Evolutionary conservation across 768 basidiomycete species (phyloP).

Genomic region (Amanita pseudoporphyria): DNA sequence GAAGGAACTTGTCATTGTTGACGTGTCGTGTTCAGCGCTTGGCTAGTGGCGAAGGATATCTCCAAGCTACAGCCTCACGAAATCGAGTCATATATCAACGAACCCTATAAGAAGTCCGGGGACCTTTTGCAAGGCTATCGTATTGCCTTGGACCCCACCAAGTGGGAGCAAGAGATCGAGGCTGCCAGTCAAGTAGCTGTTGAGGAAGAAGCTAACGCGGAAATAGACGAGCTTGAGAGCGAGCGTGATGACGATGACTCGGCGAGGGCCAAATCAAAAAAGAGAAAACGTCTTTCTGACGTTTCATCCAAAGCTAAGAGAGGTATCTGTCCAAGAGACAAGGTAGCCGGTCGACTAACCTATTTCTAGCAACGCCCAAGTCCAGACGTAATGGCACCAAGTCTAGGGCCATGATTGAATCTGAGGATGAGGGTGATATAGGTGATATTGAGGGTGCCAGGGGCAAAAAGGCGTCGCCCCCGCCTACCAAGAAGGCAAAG

Average conservation of each 20-base stretch:
- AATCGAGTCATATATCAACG: constrained; percentile 76
- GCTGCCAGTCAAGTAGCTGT: constrained; percentile 24
- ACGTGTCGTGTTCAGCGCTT: constrained; percentile 45
- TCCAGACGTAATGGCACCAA: constrained; percentile 29
- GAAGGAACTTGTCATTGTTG: not conserved
- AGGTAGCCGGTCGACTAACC: constrained; percentile 24
- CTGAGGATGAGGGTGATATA: constrained; percentile 53
- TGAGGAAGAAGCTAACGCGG: constrained; percentile 44
- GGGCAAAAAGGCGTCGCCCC: constrained; percentile 42
- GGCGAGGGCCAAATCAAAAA: constrained; percentile 22
- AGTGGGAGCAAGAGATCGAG: constrained; percentile 37
- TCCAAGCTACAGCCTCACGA: constrained; percentile 67
- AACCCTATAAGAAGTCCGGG: constrained; percentile 65
- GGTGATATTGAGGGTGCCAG: constrained; percentile 42
- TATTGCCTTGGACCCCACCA: constrained; percentile 52
- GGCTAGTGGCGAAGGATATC: constrained; percentile 78
- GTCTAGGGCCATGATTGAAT: constrained; percentile 50
- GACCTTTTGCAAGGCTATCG: constrained; percentile 73
- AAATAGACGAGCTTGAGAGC: constrained; percentile 56
- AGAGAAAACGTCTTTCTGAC: constrained; percentile 58
- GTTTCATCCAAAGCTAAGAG: constrained; percentile 28
- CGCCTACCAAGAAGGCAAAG: constrained; percentile 56
- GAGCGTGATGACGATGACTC: constrained; percentile 44
- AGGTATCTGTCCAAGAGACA: constrained; percentile 22
- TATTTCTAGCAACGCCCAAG: constrained; percentile 26